Evolutionary conservation across 108 stramenopile species (phyloP), one percentile per base, ranked within the genome.

Genomic region (Nitzschia inconspicua): DNA sequence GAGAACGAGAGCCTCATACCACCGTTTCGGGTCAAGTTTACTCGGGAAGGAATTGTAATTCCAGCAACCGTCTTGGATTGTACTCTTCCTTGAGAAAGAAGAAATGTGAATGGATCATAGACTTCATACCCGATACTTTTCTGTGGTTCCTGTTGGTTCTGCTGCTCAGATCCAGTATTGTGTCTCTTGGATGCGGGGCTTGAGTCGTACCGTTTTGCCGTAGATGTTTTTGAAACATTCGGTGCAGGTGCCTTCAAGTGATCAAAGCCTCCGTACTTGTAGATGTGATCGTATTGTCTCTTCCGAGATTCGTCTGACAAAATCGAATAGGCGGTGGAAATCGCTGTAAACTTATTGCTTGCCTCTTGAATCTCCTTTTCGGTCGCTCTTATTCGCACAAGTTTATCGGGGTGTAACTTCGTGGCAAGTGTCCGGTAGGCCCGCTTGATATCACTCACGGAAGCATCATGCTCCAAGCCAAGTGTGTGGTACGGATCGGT

Each of bases 371-470:
- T 29, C 16, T 58, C 57, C 20, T 44, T 28, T 44, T 62, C 20
- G 1, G 60, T 26, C 0, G 67, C 59, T 51, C 91, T 89, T 51
- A n/a, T 26, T 3, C 47, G 36, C 2, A 16, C 22, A 4, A 47
- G 37, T 61, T 95, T 95, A 72, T 97, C 97, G 22, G 97, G 97
- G 54, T 97, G 97, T 36, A 85, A 81, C 48, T 91, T 91, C 34
- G 95, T 63, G 31, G 85, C 80, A 9, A 85, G 71, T 43, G 77
- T 86, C 9, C 80, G 80, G 57, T 75, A 89, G 8, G 80, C 78
- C 57, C 73, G 83, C 50, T 74, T 86, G 30, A 90, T 76, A 9
- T 84, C 85, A 24, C 70, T 31, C 27, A 66, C 71, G 16, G 82
- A 57, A 9, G 80, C 80, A 16, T 65, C 61, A 48, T 66, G 44